Evolutionary conservation across 192 early-diverging fungal species (phyloP), one percentile per base, ranked within the genome.

Genomic region (Podila horticola): DNA sequence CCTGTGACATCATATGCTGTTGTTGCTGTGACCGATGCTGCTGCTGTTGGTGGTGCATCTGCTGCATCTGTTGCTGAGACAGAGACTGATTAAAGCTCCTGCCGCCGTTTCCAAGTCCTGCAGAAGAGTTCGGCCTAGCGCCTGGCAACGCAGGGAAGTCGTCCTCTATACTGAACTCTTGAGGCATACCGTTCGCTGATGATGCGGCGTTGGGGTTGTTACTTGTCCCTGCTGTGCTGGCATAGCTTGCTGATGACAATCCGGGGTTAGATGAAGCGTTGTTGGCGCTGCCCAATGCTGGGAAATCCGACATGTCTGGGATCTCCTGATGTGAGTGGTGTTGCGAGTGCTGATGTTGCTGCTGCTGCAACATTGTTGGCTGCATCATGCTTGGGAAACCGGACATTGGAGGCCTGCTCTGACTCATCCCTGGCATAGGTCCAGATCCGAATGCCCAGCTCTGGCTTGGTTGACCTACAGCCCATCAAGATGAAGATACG

Each of bases 71-170:
- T 58, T 81, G 66, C 34, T 82, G 74, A 4, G 59, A 49, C 30
- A 69, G 64, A 13, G 66, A 65, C 9, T 49, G 51, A 20, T 24
- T 66, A 72, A 63, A 85, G 85, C 24, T 82, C 74, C 72, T 85
- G 77, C 33, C 66, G 69, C 33, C 74, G 71, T 71, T 61, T 17
- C 74, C 66, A 72, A 74, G 62, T 10, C 77, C 83, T n/a, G 82
- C 75, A 19, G 79, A 49, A 69, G 77, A 73, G 68, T 77, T 84
- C 31, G 61, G 72, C 34, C 82, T 77, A 66, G 84, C 79, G 12
- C 79, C 79, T 63, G 84, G 84, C 48, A 85, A 58, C n/a, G 84
- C 84, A 10, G 84, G 84, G 33, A 85, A 85, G 29, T 85, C 84
- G 41, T 85, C 77, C 62, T 81, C 84, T 71, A 82, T 87, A 45